These are phyloP conservation scores for Alternaria atra DNA, from an alignment of 2,329 filamentous ascomycete genomes.

Conservation along the genomic window DNA sequence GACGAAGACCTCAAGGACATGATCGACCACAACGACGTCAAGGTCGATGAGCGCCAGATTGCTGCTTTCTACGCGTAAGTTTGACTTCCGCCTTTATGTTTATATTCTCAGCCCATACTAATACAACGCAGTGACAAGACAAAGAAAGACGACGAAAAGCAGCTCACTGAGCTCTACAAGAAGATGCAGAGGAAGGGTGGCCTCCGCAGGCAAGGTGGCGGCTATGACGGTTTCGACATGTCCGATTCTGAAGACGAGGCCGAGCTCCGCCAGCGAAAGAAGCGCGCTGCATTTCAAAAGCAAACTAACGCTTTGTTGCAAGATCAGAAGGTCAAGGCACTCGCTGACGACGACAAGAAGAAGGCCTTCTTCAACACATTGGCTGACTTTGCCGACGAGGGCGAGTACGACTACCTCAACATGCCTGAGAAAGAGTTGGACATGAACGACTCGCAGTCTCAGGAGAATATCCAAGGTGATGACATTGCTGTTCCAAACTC, in stretches of 20 bases:
- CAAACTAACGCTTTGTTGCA: slow-evolving; percentile 89
- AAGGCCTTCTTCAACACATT: slow-evolving; percentile 90
- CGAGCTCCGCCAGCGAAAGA: slow-evolving; percentile 78
- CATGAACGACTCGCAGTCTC: slow-evolving; percentile 41
- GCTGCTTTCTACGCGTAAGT: slow-evolving; percentile 90
- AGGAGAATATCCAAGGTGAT: slow-evolving; percentile 20
- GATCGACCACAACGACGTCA: slow-evolving; percentile 82
- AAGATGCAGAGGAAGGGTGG: slow-evolving; percentile 81
- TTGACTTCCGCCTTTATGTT: not conserved
- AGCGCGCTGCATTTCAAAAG: slow-evolving; percentile 86
- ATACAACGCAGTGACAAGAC: slow-evolving; percentile 71
- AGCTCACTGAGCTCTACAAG: slow-evolving; percentile 37
- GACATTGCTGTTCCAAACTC: slow-evolving; percentile 49
- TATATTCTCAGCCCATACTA: slow-evolving; percentile 23
- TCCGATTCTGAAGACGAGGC: slow-evolving; percentile 91
- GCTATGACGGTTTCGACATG: slow-evolving; percentile 71
- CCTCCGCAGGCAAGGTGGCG: slow-evolving; percentile 79
- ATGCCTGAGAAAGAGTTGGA: slow-evolving; percentile 50
- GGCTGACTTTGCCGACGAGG: slow-evolving; percentile 77
- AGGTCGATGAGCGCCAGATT: slow-evolving; percentile 80
- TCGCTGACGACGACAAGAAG: slow-evolving; percentile 88
- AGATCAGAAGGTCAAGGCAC: slow-evolving; percentile 89
- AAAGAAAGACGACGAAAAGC: slow-evolving; percentile 80
- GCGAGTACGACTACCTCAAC: slow-evolving; percentile 79
- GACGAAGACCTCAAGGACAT: slow-evolving; percentile 81